These are phyloP conservation scores for Fusarium penzigii DNA, from an alignment of 2,329 filamentous ascomycete genomes.

Conservation along the genomic window DNA sequence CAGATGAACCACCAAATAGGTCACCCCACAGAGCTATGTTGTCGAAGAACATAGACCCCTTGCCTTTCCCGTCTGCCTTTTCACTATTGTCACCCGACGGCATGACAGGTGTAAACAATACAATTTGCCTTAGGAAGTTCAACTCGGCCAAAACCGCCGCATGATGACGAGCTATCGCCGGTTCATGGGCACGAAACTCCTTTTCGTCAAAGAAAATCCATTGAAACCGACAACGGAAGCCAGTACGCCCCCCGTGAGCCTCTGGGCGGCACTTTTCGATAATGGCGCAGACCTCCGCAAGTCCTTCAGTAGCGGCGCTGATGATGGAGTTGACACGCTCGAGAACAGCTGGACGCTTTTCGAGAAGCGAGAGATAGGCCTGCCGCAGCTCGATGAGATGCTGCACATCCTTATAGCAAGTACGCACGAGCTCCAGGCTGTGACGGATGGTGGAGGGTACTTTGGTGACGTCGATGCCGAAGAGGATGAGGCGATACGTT, in stretches of 20 bases:
- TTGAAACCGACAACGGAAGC: constrained; percentile 15
- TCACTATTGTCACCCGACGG: too few species aligned
- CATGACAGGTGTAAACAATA: constrained; percentile 12
- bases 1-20: too few species aligned
- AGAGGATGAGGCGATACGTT: constrained; percentile 16
- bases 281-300: constrained; percentile 30
- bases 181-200: constrained; percentile 29
- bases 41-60: too few species aligned
- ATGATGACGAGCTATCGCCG: constrained; percentile 31
- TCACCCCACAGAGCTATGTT: too few species aligned
- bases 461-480: constrained; percentile 24
- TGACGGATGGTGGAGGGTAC: constrained; percentile 29
- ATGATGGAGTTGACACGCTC: constrained; percentile 32
- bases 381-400: constrained; percentile 35
- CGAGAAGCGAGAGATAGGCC: constrained; percentile 26
- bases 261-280: constrained; percentile 33
- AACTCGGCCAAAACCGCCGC: constrained; percentile 32
- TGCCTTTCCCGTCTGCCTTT: too few species aligned
- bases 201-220: constrained; percentile 25
- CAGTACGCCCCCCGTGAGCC: constrained; percentile 15
- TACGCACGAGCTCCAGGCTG: constrained; percentile 34
- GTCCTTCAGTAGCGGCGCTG: constrained; percentile 25
- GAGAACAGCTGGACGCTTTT: constrained; percentile 26
- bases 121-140: constrained; percentile 28
- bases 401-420: constrained; percentile 34